phyloP scores from a whole-genome alignment of 2,329 filamentous ascomycete species.

The Fusarium redolens region DNA sequence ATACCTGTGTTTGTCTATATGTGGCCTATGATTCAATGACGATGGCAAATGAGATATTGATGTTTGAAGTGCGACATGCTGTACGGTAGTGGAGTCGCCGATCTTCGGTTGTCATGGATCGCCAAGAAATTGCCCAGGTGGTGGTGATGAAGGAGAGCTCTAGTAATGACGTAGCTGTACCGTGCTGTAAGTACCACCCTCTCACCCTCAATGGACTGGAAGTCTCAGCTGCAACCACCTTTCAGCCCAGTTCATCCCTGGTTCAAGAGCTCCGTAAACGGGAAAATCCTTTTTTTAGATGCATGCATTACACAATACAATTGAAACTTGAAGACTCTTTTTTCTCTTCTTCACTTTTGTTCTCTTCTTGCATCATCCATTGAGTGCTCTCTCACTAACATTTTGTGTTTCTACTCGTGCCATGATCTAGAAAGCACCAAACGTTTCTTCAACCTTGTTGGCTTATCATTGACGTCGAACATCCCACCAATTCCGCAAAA shows the following conservation, averaged over 20 bases:
- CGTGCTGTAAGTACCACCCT: constrained; percentile 1
- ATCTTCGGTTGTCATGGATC: constrained; percentile 29
- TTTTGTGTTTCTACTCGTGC: constrained; percentile 4
- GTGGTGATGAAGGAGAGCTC: constrained; percentile 17
- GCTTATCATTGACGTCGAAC: constrained; percentile 1
- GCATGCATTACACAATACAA: constrained; percentile 28
- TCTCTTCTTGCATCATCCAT: constrained; percentile 6
- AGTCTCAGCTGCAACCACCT: constrained; percentile 2
- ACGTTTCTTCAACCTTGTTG: not conserved
- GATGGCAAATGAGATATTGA: not conserved
- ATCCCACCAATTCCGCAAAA: constrained; percentile 5
- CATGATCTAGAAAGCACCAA: constrained; percentile 23
- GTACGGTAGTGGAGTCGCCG: constrained; percentile 28
- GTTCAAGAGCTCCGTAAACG: constrained; percentile 30
- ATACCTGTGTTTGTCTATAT: not conserved
- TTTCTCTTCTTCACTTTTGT: constrained; percentile 1
- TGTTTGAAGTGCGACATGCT: constrained; percentile 9
- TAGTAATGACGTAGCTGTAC: constrained; percentile 32
- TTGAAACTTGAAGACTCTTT: not conserved
- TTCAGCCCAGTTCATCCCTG: constrained; percentile 9
- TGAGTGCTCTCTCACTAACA: constrained; percentile 14
- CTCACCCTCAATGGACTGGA: not conserved
- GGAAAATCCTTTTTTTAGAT: constrained; percentile 20
- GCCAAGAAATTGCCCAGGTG: constrained; percentile 27
- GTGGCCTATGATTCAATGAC: constrained; percentile 11